Conservation (phyloP, 2,329 filamentous ascomycete genomes). For the Phoma herbarum region DNA sequence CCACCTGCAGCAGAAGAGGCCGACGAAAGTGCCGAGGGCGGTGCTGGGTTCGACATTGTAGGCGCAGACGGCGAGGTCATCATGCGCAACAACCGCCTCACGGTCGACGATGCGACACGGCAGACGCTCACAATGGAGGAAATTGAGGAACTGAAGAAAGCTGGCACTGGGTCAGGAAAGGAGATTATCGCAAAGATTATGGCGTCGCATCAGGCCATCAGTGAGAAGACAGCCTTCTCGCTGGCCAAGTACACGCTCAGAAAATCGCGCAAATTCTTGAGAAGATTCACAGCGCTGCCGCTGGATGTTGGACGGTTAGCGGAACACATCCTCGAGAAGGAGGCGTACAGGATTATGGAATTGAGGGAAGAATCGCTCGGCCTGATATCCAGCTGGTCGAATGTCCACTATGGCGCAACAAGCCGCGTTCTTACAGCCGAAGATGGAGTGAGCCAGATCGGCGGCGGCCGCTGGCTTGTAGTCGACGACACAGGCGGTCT, state of each 20-base stretch:
- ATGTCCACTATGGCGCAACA: slow-evolving; percentile 78
- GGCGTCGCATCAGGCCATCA: slow-evolving; percentile 85
- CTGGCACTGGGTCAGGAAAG: slow-evolving; percentile 80
- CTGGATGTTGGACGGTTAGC: slow-evolving; percentile 80
- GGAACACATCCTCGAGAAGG: slow-evolving; percentile 82
- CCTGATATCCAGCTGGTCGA: slow-evolving; percentile 86
- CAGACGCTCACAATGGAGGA: slow-evolving; percentile 79
- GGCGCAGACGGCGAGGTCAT: slow-evolving; percentile 59
- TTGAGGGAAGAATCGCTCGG: slow-evolving; percentile 84
- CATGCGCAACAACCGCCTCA: slow-evolving; percentile 70
- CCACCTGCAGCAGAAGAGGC: slow-evolving; percentile 52
- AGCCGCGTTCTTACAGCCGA: slow-evolving; percentile 39
- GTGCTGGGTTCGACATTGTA: slow-evolving; percentile 56
- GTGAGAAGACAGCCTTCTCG: slow-evolving; percentile 94
- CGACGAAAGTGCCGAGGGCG: slow-evolving; percentile 47
- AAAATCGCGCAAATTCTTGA: slow-evolving; percentile 93
- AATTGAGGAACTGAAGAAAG: slow-evolving; percentile 75
- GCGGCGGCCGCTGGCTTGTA: slow-evolving; percentile 75
- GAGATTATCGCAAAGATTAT: slow-evolving; percentile 94
- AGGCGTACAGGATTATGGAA: slow-evolving; percentile 82
- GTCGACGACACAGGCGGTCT: slow-evolving; percentile 89
- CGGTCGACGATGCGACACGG: slow-evolving; percentile 68
- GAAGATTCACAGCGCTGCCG: slow-evolving; percentile 84
- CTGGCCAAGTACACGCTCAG: slow-evolving; percentile 94
- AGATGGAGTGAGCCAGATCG: slow-evolving; percentile 49